Percentiles rank a stretch among this genome's conserved stretches.
These are phyloP conservation scores for Phalaenopsis equestris DNA, from an alignment of 106 monocot species.

Conservation along the genomic window DNA sequence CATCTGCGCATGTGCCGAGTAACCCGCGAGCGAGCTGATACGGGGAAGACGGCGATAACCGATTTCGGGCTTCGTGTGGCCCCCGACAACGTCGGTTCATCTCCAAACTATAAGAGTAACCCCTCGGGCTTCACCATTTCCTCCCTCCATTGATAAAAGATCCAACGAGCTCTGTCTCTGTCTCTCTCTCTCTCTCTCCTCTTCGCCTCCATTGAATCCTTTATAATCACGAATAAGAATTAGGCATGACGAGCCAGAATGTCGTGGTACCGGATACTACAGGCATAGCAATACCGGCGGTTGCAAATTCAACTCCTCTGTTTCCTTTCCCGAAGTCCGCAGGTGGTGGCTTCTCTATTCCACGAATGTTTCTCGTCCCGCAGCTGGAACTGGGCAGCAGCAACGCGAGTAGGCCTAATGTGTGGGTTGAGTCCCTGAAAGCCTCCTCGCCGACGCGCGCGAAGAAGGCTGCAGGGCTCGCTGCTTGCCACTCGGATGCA, in stretches of 20 bases:
- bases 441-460: constrained; percentile 58
- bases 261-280: constrained; percentile 28
- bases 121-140: constrained; percentile 1
- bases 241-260: constrained; percentile 61
- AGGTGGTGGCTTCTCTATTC: neutral
- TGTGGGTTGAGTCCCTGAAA: constrained; percentile 49
- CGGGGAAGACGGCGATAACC: neutral
- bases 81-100: neutral
- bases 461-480: constrained; percentile 9
- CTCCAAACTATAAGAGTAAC: constrained; percentile 4
- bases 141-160: neutral
- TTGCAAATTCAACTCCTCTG: constrained; percentile 11
- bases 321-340: constrained; percentile 13
- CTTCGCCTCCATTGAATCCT: neutral
- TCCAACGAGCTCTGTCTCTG: neutral
- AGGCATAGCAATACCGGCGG: constrained; percentile 7
- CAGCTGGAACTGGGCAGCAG: constrained; percentile 22
- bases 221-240: neutral
- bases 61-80: neutral
- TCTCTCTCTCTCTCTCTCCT: neutral
- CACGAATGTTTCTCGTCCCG: constrained; percentile 11
- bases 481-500: constrained; percentile 6
- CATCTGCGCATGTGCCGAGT: neutral
- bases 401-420: constrained; percentile 11
- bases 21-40: neutral